phyloP scores from a whole-genome alignment of 164 flowering plant species.

The Cinnamomum chago region DNA sequence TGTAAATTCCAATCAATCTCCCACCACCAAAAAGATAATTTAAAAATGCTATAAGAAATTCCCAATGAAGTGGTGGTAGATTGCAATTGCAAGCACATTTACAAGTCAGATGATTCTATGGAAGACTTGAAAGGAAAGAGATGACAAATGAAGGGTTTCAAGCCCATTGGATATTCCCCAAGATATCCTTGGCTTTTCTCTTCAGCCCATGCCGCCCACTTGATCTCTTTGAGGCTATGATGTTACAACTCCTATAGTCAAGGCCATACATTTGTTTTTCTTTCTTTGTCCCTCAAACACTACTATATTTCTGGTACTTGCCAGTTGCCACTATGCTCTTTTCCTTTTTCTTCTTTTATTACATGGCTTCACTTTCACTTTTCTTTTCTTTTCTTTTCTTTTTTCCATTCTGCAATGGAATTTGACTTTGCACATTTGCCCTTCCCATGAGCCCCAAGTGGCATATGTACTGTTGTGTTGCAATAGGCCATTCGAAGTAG shows the following conservation, averaged over 20 bases:
- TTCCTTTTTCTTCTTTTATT: not conserved
- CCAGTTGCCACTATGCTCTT: not conserved
- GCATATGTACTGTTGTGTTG: too few species aligned
- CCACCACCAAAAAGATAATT: too few species aligned
- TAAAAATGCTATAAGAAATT: too few species aligned
- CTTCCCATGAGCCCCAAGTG: too few species aligned
- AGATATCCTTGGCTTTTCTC: conserved; percentile 4
- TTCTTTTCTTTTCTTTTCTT: not conserved
- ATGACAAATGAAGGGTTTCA: not conserved
- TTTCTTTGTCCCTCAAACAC: not conserved
- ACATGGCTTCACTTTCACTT: not conserved
- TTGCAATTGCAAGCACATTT: not conserved
- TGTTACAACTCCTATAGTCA: not conserved
- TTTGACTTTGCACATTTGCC: too few species aligned
- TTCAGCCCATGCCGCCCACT: not conserved
- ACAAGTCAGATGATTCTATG: not conserved
- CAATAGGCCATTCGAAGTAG: too few species aligned
- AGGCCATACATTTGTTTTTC: not conserved
- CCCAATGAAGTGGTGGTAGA: not conserved
- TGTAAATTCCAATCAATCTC: too few species aligned
- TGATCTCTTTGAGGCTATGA: not conserved
- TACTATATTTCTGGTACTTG: not conserved
- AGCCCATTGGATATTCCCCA: not conserved
- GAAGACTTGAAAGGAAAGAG: not conserved
- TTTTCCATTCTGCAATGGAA: too few species aligned